A percentile compares a stretch with the other conserved stretches of the same genome.
These are phyloP conservation scores for Sphagnum magellanicum DNA, from an alignment of 228 moss, liverwort and hornwort species.

Conservation along the genomic window DNA sequence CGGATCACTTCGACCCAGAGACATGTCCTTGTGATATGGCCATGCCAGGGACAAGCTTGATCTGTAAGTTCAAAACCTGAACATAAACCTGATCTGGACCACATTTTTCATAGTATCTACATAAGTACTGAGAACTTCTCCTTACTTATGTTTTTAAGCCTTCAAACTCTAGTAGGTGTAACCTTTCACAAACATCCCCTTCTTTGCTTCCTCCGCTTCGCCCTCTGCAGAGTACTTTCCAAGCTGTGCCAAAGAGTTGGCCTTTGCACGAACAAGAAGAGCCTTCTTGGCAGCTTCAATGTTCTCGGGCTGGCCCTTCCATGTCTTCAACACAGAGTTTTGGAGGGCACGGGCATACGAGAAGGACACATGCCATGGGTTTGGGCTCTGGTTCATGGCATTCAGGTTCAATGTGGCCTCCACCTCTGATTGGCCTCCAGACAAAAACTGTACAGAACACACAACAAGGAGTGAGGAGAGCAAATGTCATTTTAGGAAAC, in stretches of 20 bases:
- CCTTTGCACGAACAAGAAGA: constrained; percentile 51
- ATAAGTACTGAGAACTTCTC: too few relatives aligned
- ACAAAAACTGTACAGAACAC: constrained; percentile 32
- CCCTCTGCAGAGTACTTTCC: constrained; percentile 60
- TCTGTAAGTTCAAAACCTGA: too few relatives aligned
- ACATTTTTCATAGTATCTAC: too few relatives aligned
- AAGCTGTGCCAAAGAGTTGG: constrained; percentile 56
- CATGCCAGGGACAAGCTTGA: too few relatives aligned
- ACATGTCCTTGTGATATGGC: too few relatives aligned
- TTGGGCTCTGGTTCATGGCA: constrained; percentile 64
- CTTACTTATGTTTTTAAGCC: too few relatives aligned
- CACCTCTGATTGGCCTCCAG: constrained; percentile 51
- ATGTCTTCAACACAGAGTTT: constrained; percentile 59
- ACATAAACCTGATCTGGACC: too few relatives aligned
- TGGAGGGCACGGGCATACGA: constrained; percentile 60
- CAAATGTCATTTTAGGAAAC: too few relatives aligned
- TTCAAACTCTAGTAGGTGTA: constrained; percentile 31
- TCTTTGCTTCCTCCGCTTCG: constrained; percentile 60
- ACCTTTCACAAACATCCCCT: constrained; percentile 60
- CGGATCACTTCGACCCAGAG: too few relatives aligned
- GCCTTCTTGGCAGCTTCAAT: constrained; percentile 52
- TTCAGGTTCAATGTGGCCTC: constrained; percentile 51
- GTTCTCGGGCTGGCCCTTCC: constrained; percentile 67
- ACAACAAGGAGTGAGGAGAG: too few relatives aligned
- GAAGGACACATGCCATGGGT: constrained; percentile 69